phyloP scores from a whole-genome alignment of 345 rosid species.

The Bruguiera gymnorhiza region DNA sequence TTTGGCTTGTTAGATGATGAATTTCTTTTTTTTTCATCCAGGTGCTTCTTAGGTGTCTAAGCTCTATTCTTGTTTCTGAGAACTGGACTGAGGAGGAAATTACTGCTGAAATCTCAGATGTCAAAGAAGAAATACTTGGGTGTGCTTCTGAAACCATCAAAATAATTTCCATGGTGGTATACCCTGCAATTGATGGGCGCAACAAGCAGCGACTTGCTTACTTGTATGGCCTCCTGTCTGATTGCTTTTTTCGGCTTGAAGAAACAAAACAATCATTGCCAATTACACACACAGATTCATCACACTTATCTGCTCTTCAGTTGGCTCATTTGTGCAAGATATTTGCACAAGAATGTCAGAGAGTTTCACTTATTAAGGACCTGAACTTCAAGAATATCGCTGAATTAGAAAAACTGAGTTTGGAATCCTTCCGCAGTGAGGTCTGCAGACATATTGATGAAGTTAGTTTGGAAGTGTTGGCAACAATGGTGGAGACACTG shows the following conservation, averaged over 20 bases:
- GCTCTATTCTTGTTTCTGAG: slow-evolving; percentile 68
- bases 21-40: slow-evolving; percentile 23
- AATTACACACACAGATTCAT: slow-evolving; percentile 23
- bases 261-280: slow-evolving; percentile 44
- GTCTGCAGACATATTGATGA: slow-evolving; percentile 57
- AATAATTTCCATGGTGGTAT: slow-evolving; percentile 48
- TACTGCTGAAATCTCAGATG: slow-evolving; percentile 58
- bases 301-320: slow-evolving; percentile 30
- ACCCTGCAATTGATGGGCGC: slow-evolving; percentile 81
- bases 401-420: slow-evolving; percentile 58
- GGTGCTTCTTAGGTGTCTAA: slow-evolving; percentile 62
- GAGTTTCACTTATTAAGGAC: slow-evolving; percentile 71
- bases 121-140: slow-evolving; percentile 57
- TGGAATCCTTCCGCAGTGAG: slow-evolving; percentile 58
- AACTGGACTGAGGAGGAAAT: slow-evolving; percentile 82
- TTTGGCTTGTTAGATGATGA: not conserved
- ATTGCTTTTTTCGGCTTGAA: slow-evolving; percentile 61
- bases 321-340: slow-evolving; percentile 50
- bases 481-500: slow-evolving; percentile 66
- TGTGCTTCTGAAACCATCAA: slow-evolving; percentile 62
- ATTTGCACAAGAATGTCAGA: slow-evolving; percentile 68
- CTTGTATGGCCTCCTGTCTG: slow-evolving; percentile 70
- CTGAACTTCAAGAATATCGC: slow-evolving; percentile 82
- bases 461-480: slow-evolving; percentile 68
- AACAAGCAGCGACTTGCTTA: slow-evolving; percentile 74